Percentiles rank a stretch among this genome's conserved stretches.
phyloP scores from a whole-genome alignment of 2,329 filamentous ascomycete genomes.

The Clarireedia monteithiana region DNA sequence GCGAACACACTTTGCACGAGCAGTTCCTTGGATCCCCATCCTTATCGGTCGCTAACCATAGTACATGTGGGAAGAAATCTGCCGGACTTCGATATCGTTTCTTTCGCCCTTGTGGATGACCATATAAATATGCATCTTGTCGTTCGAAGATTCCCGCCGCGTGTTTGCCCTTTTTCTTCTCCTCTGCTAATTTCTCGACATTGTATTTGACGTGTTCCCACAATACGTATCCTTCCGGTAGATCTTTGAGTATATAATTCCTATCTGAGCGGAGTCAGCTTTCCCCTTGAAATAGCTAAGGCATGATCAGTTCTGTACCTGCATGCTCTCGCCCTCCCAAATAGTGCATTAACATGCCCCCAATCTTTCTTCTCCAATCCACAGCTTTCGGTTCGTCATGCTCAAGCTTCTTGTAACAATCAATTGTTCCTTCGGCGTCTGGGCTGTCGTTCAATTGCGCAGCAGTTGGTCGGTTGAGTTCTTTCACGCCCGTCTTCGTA shows the following conservation, averaged over 20 bases:
- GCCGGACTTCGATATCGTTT: constrained; percentile 50
- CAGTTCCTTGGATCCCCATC: constrained; percentile 45
- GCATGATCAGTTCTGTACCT: neutral
- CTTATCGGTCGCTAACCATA: constrained; percentile 48
- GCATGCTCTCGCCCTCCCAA: constrained; percentile 31
- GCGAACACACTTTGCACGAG: constrained; percentile 48
- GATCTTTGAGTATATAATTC: constrained; percentile 42
- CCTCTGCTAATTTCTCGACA: constrained; percentile 33
- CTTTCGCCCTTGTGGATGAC: constrained; percentile 47
- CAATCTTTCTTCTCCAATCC: constrained; percentile 51
- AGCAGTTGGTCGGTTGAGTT: constrained; percentile 42
- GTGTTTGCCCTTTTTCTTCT: constrained; percentile 33
- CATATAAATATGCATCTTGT: constrained; percentile 53
- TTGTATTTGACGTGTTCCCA: constrained; percentile 50
- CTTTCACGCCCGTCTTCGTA: constrained; percentile 22
- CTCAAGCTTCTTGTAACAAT: constrained; percentile 45
- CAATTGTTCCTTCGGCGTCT: constrained; percentile 43
- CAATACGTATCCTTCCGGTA: constrained; percentile 49
- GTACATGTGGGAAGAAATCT: constrained; percentile 52
- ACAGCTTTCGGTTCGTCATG: constrained; percentile 44
- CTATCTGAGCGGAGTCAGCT: constrained; percentile 23
- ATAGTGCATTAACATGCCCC: constrained; percentile 47
- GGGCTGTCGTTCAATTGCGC: constrained; percentile 44
- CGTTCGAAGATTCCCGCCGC: constrained; percentile 42
- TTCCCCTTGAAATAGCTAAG: neutral